Percentiles rank a stretch among this genome's conserved stretches.
These are phyloP conservation scores for Candida oleophila DNA, from an alignment of 805 yeast species.

Conservation along the genomic window DNA sequence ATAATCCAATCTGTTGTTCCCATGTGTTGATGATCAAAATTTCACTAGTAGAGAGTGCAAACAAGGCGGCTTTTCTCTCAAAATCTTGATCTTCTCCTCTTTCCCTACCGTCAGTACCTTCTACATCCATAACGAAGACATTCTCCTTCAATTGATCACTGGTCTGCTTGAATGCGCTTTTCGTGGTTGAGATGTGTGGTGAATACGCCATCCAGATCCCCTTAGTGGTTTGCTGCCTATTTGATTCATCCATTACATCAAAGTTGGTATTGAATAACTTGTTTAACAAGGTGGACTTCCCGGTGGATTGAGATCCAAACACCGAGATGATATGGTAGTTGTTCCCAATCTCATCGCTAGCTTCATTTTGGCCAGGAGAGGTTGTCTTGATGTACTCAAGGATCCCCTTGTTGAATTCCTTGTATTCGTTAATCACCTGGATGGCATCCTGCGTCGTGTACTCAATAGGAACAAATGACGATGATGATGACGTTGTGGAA, in stretches of 20 bases:
- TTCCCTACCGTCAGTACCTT: constrained; percentile 97
- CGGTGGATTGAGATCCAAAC: constrained; percentile 96
- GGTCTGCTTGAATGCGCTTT: constrained; percentile 6
- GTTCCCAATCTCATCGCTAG: constrained; percentile 49
- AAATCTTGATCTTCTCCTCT: constrained; percentile 98
- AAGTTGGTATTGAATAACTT: constrained; percentile 81
- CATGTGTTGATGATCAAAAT: constrained; percentile 88
- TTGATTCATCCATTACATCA: constrained; percentile 88
- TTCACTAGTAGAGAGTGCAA: constrained; percentile 91
- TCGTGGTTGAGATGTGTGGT: constrained; percentile 27
- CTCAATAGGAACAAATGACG: constrained; percentile 42
- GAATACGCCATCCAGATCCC: constrained; percentile 46
- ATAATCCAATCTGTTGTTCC: constrained; percentile 96
- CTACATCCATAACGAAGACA: constrained; percentile 90
- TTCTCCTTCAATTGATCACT: constrained; percentile 25
- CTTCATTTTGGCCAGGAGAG: constrained; percentile 12
- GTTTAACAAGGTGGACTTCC: constrained; percentile 90
- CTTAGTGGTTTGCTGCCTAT: constrained; percentile 78
- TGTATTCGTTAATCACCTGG: constrained; percentile 64
- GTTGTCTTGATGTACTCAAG: constrained; percentile 34
- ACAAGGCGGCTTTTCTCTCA: constrained; percentile 92
- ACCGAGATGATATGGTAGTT: constrained; percentile 90
- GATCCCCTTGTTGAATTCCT: constrained; percentile 45
- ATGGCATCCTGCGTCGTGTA: constrained; percentile 39
- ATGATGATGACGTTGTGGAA: constrained; percentile 26